A percentile compares a stretch with the other conserved stretches of the same genome.
These are phyloP conservation scores for Suillus placidus DNA, from an alignment of 768 basidiomycete genomes.

Conservation along the genomic window DNA sequence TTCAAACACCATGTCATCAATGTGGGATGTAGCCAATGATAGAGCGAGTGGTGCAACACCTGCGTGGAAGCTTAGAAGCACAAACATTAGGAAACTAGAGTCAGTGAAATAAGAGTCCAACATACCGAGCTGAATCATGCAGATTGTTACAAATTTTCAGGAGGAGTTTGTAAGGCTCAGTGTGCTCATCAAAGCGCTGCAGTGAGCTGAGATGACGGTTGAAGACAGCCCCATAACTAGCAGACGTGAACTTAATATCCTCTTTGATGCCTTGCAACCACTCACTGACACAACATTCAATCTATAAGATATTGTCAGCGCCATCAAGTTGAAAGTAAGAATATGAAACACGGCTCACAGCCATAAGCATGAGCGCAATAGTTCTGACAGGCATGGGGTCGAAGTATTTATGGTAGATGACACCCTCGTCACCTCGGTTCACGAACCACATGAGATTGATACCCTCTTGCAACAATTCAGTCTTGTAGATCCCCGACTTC, in stretches of 20 bases:
- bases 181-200: slow-evolving; percentile 10
- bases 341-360: background rate
- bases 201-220: slow-evolving; percentile 9
- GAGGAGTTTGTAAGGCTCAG: slow-evolving; percentile 2
- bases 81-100: background rate
- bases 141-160: background rate
- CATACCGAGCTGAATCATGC: slow-evolving; percentile 7
- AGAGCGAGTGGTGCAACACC: background rate
- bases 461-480: background rate
- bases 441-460: background rate
- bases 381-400: background rate
- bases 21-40: background rate
- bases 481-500: background rate
- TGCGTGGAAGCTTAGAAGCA: background rate
- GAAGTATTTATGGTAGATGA: background rate
- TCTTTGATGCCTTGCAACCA: background rate
- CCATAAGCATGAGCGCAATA: background rate
- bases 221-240: slow-evolving; percentile 3
- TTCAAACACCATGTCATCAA: background rate
- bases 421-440: background rate
- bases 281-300: background rate
- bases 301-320: background rate
- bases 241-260: background rate
- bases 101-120: background rate
- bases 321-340: background rate